Base-by-base conservation (phyloP, 768 basidiomycete species). In the Leccinellum rugosiceps region DNA sequence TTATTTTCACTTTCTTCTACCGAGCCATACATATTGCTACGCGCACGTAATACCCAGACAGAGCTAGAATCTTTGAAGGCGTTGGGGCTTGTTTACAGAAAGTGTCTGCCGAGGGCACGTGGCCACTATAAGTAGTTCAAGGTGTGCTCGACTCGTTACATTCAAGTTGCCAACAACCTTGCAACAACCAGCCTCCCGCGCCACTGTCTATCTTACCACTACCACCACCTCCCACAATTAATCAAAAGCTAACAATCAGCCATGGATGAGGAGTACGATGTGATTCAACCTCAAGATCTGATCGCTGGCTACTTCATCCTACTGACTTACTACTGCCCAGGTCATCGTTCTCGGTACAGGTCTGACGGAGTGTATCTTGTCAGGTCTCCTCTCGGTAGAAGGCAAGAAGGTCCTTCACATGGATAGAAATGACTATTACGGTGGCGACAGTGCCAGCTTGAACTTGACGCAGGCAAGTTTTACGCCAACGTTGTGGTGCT, bases 231-330 rank as follows among this genome's bases (percentile, higher is more conserved):
- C 19, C 19, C 26, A 31, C 57, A 56, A 45, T 50, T 55, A 52
- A 60, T 53, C 45, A 19, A 63, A 50, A 55, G 26, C 58, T 57
- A 25, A 44, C 55, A 55, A 64, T 63, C 57, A 63, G 78, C 68
- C 74, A 97, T 99, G 96, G 96, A 99, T 88, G 96, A 98, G 81
- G 90, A 92, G 81, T 98, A 98, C 79, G 95, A 98, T 75, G 95
- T 97, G 73, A 66, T 65, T 65, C 56, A 31, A 56, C 46, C 56
- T 55, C 49, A 50, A 57, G 60, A 68, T 67, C 57, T 58, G 57
- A 60, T 62, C 30, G 25, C 38, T 47, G 2, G 44, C 26, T 26
- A 9, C 38, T 53, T 43, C 54, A 50, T 53, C 51, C 45, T 58
- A 57, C 63, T 69, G 56, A 63, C 55, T 52, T 50, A 50, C 34